Percentiles rank a stretch among this genome's conserved stretches.
These are phyloP conservation scores for Lipomyces lipofer DNA, from an alignment of 805 yeast genomes.

Conservation along the genomic window DNA sequence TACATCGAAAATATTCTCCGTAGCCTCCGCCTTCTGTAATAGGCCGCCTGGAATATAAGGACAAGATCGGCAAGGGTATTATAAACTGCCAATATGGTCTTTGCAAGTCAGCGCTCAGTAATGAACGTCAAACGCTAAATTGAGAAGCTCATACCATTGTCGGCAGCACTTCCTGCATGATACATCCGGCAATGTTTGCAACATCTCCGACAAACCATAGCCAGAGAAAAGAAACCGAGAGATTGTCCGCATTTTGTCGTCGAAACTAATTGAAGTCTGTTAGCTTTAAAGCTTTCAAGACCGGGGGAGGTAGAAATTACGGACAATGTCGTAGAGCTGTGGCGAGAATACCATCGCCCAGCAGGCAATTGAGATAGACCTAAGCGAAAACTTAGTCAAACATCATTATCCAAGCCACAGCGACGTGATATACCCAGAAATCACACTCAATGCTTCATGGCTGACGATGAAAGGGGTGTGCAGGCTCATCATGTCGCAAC, in stretches of 20 bases:
- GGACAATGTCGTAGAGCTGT: slow-evolving; percentile 81
- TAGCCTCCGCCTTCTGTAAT: slow-evolving; percentile 71
- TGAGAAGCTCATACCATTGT: slow-evolving; percentile 60
- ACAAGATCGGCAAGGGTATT: slow-evolving; percentile 90
- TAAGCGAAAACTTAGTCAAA: slow-evolving; percentile 51
- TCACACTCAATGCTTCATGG: slow-evolving; percentile 25
- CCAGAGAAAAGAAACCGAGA: slow-evolving; percentile 80
- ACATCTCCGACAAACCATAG: slow-evolving; percentile 94
- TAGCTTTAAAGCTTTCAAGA: background rate
- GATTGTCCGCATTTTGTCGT: slow-evolving; percentile 84
- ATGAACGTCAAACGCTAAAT: background rate
- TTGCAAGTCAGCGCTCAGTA: background rate
- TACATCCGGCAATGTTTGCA: slow-evolving; percentile 88
- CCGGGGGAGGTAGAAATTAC: too few relatives aligned
- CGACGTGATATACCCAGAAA: slow-evolving; percentile 19
- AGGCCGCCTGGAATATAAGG: slow-evolving; percentile 76
- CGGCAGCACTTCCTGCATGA: slow-evolving; percentile 85
- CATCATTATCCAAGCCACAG: background rate
- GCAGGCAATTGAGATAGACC: slow-evolving; percentile 90
- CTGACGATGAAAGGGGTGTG: slow-evolving; percentile 8
- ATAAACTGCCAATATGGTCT: slow-evolving; percentile 79
- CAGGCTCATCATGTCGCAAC: background rate
- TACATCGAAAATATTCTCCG: slow-evolving; percentile 56
- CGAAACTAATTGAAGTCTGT: slow-evolving; percentile 47
- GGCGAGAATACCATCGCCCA: slow-evolving; percentile 99